These are phyloP conservation scores for Talaromyces sp. DNA, from an alignment of 2,329 filamentous ascomycete species.

Conservation along the genomic window DNA sequence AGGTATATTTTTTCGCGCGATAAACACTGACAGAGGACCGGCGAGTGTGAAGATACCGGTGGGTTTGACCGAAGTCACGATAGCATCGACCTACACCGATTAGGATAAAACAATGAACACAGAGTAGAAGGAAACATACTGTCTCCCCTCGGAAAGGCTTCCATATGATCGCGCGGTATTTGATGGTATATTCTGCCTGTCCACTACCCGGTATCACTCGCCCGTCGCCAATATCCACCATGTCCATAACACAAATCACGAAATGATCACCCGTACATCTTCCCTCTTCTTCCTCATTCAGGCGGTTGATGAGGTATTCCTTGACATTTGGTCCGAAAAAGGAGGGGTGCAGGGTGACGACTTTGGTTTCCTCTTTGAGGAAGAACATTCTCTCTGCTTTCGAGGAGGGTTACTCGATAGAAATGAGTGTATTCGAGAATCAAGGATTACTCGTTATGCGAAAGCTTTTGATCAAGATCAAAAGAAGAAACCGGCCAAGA, in stretches of 20 bases:
- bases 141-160: slow-evolving; percentile 97
- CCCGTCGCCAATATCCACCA: slow-evolving; percentile 89
- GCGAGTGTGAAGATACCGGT: slow-evolving; percentile 70
- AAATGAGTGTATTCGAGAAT: not conserved
- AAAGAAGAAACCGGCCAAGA: not conserved
- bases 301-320: slow-evolving; percentile 81
- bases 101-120: slow-evolving; percentile 26
- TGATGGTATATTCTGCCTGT: slow-evolving; percentile 88
- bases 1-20: slow-evolving; percentile 68
- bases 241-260: slow-evolving; percentile 96
- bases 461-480: not conserved
- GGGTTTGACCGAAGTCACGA: slow-evolving; percentile 85
- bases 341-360: slow-evolving; percentile 91
- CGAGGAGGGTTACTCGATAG: slow-evolving; percentile 1
- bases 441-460: not conserved
- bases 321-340: slow-evolving; percentile 95
- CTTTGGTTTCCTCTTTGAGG: slow-evolving; percentile 92
- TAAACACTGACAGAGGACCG: slow-evolving; percentile 48
- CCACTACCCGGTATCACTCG: slow-evolving; percentile 89
- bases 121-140: slow-evolving; percentile 54
- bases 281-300: slow-evolving; percentile 90
- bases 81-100: slow-evolving; percentile 74
- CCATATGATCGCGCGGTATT: slow-evolving; percentile 96
- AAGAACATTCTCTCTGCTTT: slow-evolving; percentile 73
- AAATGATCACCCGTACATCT: slow-evolving; percentile 95